These are phyloP conservation scores for Elongisporangium senticosum DNA, from an alignment of 352 stramenopile genomes.

Conservation along the genomic window DNA sequence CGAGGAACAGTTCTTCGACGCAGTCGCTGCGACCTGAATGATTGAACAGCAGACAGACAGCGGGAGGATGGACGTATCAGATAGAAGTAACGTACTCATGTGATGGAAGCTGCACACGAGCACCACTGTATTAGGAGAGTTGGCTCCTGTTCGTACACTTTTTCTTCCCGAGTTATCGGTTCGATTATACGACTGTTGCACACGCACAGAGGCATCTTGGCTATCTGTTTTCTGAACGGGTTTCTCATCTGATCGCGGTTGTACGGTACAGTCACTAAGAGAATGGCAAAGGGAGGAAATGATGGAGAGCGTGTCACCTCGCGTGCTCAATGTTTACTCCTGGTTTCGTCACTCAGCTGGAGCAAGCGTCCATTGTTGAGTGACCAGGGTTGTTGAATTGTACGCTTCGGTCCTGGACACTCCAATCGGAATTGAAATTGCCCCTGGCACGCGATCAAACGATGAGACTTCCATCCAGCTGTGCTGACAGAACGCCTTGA, in stretches of 20 bases:
- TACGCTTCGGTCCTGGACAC: background rate
- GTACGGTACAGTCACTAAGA: background rate
- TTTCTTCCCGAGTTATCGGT: background rate
- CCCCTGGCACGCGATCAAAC: background rate
- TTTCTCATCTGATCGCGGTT: background rate
- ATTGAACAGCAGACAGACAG: background rate
- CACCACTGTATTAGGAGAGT: background rate
- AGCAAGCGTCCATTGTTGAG: too few relatives aligned
- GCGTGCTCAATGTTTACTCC: background rate
- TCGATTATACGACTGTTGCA: background rate
- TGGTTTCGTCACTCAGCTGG: background rate
- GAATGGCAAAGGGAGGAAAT: background rate
- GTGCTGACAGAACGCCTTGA: background rate
- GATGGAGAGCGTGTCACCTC: background rate
- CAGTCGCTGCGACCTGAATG: conserved; percentile 13
- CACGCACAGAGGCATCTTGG: too few relatives aligned
- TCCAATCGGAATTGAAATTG: background rate
- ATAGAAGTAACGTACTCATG: background rate
- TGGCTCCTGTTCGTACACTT: background rate
- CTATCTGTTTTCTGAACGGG: background rate
- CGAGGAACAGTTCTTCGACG: conserved; percentile 56
- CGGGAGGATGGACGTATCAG: background rate
- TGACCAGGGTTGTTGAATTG: too few relatives aligned
- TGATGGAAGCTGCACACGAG: background rate
- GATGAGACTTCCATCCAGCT: background rate